These are phyloP conservation scores for Acacia pycnantha DNA, from an alignment of 331 rosid species.

Conservation along the genomic window DNA sequence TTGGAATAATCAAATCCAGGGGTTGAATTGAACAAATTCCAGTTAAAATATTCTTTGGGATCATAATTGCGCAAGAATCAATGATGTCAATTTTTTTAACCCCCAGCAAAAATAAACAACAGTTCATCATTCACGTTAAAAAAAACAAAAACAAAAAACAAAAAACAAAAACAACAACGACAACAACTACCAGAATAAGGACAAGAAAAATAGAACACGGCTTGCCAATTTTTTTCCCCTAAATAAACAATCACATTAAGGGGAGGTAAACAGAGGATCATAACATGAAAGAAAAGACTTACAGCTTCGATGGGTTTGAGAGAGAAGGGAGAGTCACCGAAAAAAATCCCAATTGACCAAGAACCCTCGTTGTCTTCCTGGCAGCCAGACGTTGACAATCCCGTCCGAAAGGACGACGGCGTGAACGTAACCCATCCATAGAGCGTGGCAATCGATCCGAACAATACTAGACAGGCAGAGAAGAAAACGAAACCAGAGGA, in stretches of 20 bases:
- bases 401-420: slow-evolving; percentile 50
- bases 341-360: slow-evolving; percentile 96
- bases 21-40: slow-evolving; percentile 4
- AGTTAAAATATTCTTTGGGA: background rate
- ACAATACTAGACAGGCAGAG: slow-evolving; percentile 68
- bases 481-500: slow-evolving; percentile 78
- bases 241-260: background rate
- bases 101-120: background rate
- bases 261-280: background rate
- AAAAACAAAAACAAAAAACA: background rate
- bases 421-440: slow-evolving; percentile 78
- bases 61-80: background rate
- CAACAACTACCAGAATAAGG: background rate
- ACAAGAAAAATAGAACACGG: background rate
- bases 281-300: slow-evolving; percentile 22
- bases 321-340: slow-evolving; percentile 79
- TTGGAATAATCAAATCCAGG: slow-evolving; percentile 24
- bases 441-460: slow-evolving; percentile 76
- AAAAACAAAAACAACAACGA: no score
- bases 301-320: slow-evolving; percentile 88
- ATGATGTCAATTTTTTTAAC: background rate
- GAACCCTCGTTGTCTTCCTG: slow-evolving; percentile 94
- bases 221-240: background rate
- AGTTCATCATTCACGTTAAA: background rate
- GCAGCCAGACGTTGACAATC: slow-evolving; percentile 57